These are phyloP conservation scores for Sophora flavescens DNA, from an alignment of 306 rosid genomes.

Conservation along the genomic window DNA sequence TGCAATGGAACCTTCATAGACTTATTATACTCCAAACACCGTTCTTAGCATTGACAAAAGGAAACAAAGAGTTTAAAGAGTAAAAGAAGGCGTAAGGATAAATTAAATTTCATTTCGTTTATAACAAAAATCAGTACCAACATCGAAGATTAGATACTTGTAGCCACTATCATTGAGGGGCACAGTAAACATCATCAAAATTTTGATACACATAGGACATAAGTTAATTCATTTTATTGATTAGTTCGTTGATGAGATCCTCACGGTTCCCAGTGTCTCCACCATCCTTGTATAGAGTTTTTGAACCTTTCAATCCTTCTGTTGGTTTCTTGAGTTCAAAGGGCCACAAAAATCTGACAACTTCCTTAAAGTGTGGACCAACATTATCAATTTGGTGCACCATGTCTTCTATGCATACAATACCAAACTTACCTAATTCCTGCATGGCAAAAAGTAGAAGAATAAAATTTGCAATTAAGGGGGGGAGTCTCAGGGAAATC, in stretches of 20 bases:
- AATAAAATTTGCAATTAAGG: not conserved
- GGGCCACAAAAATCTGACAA: constrained; percentile 72
- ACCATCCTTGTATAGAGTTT: constrained; percentile 66
- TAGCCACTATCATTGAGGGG: constrained; percentile 21
- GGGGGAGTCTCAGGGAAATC: constrained; percentile 8
- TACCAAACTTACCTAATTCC: constrained; percentile 75
- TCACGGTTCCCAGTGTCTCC: constrained; percentile 88
- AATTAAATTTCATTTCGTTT: not conserved
- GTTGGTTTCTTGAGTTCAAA: constrained; percentile 76
- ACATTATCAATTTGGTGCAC: constrained; percentile 76
- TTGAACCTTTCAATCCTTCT: constrained; percentile 70
- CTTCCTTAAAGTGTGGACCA: constrained; percentile 90
- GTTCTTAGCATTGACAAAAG: not conserved
- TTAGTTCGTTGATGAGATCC: constrained; percentile 76
- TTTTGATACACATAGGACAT: not conserved
- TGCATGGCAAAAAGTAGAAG: constrained; percentile 40
- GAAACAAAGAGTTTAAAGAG: not conserved
- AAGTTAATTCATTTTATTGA: constrained; percentile 77
- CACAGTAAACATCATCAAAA: constrained; percentile 28
- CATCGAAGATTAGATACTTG: constrained; percentile 22
- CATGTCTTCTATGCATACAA: constrained; percentile 86
- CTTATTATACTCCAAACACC: not conserved
- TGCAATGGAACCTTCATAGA: not conserved
- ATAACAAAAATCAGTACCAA: not conserved
- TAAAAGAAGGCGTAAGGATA: not conserved